Evolutionary conservation across 2,329 filamentous ascomycete genomes (phyloP).

Genomic region (Massarina eburnea): DNA sequence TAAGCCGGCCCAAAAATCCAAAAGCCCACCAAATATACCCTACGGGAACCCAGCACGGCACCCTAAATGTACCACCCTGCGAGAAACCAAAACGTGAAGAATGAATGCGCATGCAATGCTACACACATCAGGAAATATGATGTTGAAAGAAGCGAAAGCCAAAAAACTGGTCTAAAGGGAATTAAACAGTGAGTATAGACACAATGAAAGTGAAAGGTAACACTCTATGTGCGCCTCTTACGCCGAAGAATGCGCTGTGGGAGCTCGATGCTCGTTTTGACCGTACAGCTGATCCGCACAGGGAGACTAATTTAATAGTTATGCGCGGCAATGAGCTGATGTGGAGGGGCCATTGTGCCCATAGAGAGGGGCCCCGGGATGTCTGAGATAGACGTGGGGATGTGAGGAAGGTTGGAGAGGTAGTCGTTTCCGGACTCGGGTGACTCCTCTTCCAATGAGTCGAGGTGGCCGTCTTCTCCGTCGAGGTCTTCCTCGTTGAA

Average conservation of each 20-base stretch:
- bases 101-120: constrained; percentile 30
- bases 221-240: constrained; percentile 24
- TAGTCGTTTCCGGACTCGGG: constrained; percentile 71
- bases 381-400: constrained; percentile 37
- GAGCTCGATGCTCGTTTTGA: constrained; percentile 16
- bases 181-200: constrained; percentile 26
- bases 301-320: constrained; percentile 39
- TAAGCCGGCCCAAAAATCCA: constrained; percentile 2
- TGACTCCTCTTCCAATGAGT: constrained; percentile 76
- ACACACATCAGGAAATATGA: constrained; percentile 17
- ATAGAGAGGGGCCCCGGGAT: constrained; percentile 40
- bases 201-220: constrained; percentile 20
- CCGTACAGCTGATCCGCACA: constrained; percentile 18
- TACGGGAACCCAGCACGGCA: neutral
- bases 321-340: constrained; percentile 47
- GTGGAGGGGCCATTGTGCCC: constrained; percentile 44
- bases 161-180: constrained; percentile 21
- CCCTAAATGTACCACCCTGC: neutral
- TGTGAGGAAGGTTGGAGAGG: constrained; percentile 31
- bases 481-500: constrained; percentile 84
- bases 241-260: constrained; percentile 16
- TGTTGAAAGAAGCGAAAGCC: constrained; percentile 5
- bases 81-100: neutral
- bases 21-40: neutral
- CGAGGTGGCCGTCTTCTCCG: constrained; percentile 83